These are phyloP conservation scores for Protea cynaroides DNA, from an alignment of 164 flowering plant species.

Conservation along the genomic window DNA sequence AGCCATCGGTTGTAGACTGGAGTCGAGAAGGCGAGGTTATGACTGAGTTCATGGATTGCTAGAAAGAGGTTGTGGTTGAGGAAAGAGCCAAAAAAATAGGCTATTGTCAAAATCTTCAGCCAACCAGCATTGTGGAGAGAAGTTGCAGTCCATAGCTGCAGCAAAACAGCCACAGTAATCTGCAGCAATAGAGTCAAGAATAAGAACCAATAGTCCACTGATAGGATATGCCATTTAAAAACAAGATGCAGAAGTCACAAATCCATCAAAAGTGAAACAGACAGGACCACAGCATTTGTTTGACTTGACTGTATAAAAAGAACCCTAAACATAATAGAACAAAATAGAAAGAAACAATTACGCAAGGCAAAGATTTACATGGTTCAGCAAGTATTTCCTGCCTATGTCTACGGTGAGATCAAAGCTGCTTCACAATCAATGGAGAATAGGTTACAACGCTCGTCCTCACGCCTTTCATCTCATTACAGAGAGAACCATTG, in stretches of 20 bases:
- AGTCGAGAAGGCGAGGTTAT: slow-evolving; percentile 92
- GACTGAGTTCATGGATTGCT: slow-evolving; percentile 95
- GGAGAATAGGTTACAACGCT: too few relatives aligned
- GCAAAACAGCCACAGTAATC: slow-evolving; percentile 65
- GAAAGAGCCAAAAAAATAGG: slow-evolving; percentile 93
- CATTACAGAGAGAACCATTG: too few relatives aligned
- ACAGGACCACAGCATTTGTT: background rate
- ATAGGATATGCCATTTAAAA: background rate
- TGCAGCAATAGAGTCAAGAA: slow-evolving; percentile 31
- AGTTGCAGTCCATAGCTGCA: slow-evolving; percentile 83
- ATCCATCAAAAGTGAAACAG: slow-evolving; percentile 1
- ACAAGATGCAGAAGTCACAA: background rate
- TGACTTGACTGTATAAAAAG: too few relatives aligned
- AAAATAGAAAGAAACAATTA: too few relatives aligned
- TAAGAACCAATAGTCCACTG: background rate
- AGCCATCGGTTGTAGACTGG: slow-evolving; percentile 89
- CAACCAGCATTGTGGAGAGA: slow-evolving; percentile 49
- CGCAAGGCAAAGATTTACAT: too few relatives aligned
- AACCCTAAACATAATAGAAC: too few relatives aligned
- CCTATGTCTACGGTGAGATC: too few relatives aligned
- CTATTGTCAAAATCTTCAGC: slow-evolving; percentile 60
- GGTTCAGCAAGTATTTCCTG: too few relatives aligned
- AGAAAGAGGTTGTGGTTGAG: slow-evolving; percentile 94
- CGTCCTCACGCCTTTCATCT: too few relatives aligned
- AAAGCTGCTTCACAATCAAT: too few relatives aligned